These are phyloP conservation scores for Pleoardoris graminearum DNA, from an alignment of 2,329 filamentous ascomycete genomes.

Conservation along the genomic window DNA sequence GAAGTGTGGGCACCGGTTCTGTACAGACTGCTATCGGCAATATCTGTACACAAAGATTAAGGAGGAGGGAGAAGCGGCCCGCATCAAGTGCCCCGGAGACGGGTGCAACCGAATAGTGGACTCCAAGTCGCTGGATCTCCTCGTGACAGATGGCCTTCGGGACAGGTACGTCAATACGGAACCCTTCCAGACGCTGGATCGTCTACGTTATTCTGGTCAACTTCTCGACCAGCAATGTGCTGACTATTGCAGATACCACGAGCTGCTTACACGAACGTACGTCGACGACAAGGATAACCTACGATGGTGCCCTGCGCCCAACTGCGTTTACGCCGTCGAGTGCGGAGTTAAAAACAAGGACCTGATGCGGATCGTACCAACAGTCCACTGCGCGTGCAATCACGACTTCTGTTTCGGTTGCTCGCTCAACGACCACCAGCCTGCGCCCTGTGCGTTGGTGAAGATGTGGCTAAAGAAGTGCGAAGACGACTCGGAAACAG, in stretches of 20 bases:
- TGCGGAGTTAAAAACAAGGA: slow-evolving; percentile 88
- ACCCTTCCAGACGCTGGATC: neutral
- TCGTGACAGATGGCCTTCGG: slow-evolving; percentile 63
- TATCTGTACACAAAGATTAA: slow-evolving; percentile 92
- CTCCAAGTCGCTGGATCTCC: slow-evolving; percentile 79
- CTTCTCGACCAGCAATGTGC: neutral
- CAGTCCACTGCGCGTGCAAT: slow-evolving; percentile 81
- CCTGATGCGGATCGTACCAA: slow-evolving; percentile 81
- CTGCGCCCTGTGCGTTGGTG: slow-evolving; percentile 85
- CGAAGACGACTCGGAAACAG: slow-evolving; percentile 95
- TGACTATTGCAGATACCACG: slow-evolving; percentile 67
- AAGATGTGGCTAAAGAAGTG: slow-evolving; percentile 98
- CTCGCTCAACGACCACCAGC: slow-evolving; percentile 85
- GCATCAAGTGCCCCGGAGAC: slow-evolving; percentile 90
- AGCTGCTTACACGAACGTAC: slow-evolving; percentile 88
- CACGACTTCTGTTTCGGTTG: slow-evolving; percentile 96
- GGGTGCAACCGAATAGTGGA: slow-evolving; percentile 90
- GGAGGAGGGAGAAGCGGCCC: slow-evolving; percentile 90
- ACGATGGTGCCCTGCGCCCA: slow-evolving; percentile 98
- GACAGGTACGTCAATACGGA: slow-evolving; percentile 52
- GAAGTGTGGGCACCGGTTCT: slow-evolving; percentile 93
- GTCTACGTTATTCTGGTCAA: too few relatives aligned
- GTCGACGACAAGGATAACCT: slow-evolving; percentile 95
- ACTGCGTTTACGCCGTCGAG: slow-evolving; percentile 91
- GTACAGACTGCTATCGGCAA: slow-evolving; percentile 86